Conservation (phyloP, 148 eudicot species). For the Rhododendron kiyosumense region DNA sequence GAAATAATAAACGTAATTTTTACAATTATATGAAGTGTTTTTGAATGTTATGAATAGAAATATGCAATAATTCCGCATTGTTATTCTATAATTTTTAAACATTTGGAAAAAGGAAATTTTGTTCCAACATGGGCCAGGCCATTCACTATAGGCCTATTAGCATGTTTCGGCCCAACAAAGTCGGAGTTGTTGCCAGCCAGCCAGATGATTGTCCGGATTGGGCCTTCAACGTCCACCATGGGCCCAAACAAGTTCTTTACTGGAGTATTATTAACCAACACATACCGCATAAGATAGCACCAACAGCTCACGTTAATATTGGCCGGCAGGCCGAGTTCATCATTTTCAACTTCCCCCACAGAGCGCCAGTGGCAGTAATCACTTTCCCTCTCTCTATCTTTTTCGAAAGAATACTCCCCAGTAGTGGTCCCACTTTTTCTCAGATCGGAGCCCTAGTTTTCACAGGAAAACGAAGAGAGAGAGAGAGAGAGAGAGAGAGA, state of each 20-base stretch:
- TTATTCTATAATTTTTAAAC: neutral
- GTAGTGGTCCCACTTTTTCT: slow-evolving; percentile 25
- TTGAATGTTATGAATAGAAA: neutral
- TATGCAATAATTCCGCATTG: neutral
- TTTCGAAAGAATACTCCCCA: slow-evolving; percentile 28
- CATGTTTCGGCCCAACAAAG: neutral
- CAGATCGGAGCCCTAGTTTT: slow-evolving; percentile 20
- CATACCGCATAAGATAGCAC: neutral
- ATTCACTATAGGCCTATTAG: neutral
- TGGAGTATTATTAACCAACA: neutral
- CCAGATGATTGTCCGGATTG: neutral
- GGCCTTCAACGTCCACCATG: neutral
- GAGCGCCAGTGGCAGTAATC: neutral
- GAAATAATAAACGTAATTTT: too few relatives aligned
- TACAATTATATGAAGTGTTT: too few relatives aligned
- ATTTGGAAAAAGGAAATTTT: neutral
- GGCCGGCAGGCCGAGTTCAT: neutral
- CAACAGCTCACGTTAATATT: neutral
- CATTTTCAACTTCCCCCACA: slow-evolving; percentile 1
- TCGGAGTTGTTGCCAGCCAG: too few relatives aligned
- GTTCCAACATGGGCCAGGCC: neutral
- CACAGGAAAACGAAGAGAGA: slow-evolving; percentile 2
- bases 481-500: neutral
- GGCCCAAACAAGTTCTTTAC: neutral
- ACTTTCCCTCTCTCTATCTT: slow-evolving; percentile 10